phyloP scores from a whole-genome alignment of 139 green algal species.

The Chlorella sp. region DNA sequence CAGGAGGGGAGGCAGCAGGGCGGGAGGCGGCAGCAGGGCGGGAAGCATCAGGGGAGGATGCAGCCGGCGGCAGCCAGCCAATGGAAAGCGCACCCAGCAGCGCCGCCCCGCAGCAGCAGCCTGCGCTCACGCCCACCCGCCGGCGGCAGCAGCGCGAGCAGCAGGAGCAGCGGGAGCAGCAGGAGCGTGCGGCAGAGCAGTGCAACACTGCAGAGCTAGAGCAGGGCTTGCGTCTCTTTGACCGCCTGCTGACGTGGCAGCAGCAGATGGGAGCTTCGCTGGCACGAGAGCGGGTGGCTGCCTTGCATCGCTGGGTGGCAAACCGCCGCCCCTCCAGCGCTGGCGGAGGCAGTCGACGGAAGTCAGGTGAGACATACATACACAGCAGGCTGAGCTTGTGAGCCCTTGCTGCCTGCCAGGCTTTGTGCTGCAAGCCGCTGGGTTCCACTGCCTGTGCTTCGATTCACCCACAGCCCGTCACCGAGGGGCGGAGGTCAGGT shows the following conservation, averaged over 20 bases:
- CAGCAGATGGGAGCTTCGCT: not conserved
- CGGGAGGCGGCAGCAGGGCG: too few species aligned
- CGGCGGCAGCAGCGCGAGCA: not conserved
- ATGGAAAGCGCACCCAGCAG: too few species aligned
- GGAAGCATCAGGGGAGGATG: not conserved
- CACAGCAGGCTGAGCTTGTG: not conserved
- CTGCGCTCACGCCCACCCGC: not conserved
- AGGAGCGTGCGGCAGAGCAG: not conserved
- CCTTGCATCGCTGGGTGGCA: not conserved
- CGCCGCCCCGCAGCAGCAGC: not conserved
- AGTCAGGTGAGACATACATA: too few species aligned
- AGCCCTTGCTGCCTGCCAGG: too few species aligned
- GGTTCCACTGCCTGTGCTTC: too few species aligned
- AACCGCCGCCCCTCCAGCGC: not conserved
- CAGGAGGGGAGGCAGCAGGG: not conserved
- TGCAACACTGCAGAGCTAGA: constrained; percentile 32
- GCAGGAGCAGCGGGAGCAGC: not conserved
- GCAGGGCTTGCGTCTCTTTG: constrained; percentile 19
- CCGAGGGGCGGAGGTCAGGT: not conserved
- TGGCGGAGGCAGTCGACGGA: not conserved
- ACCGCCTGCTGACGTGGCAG: constrained; percentile 14
- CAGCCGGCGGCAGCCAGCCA: not conserved
- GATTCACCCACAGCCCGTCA: too few species aligned
- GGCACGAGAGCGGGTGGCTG: not conserved
- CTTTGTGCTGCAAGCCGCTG: too few species aligned